A percentile compares a stretch with the other conserved stretches of the same genome.
These are phyloP conservation scores for Curvularia verruculosa DNA, from an alignment of 2,329 filamentous ascomycete genomes.

Conservation along the genomic window DNA sequence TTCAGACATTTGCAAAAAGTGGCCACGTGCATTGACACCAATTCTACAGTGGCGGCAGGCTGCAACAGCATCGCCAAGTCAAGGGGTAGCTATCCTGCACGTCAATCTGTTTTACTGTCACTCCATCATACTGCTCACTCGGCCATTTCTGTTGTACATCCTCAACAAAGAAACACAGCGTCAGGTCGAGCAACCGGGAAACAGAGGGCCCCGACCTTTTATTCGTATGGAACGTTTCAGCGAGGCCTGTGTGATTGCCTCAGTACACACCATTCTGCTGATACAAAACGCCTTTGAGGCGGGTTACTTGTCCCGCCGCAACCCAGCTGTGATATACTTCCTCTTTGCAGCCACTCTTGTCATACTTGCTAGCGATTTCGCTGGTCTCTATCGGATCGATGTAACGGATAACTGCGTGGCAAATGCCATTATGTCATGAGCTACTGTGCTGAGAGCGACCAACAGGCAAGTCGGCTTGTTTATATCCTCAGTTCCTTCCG, in stretches of 20 bases:
- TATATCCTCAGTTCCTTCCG: slow-evolving; percentile 49
- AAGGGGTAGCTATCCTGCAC: slow-evolving; percentile 66
- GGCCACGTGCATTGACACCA: slow-evolving; percentile 57
- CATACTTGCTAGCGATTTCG: slow-evolving; percentile 51
- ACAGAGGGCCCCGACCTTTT: slow-evolving; percentile 36
- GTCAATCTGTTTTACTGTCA: slow-evolving; percentile 67
- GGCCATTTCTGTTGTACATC: slow-evolving; percentile 68
- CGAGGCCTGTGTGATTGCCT: slow-evolving; percentile 52
- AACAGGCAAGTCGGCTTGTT: slow-evolving; percentile 48
- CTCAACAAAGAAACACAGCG: slow-evolving; percentile 55
- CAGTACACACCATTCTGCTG: slow-evolving; percentile 50
- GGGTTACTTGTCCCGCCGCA: slow-evolving; percentile 48
- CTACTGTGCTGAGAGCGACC: slow-evolving; percentile 50
- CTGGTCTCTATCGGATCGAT: slow-evolving; percentile 42
- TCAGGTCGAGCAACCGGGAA: slow-evolving; percentile 36
- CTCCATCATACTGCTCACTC: slow-evolving; percentile 66
- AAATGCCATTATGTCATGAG: slow-evolving; percentile 50
- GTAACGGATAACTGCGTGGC: slow-evolving; percentile 46
- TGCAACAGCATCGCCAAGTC: slow-evolving; percentile 52
- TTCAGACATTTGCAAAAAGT: slow-evolving; percentile 59
- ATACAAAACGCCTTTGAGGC: slow-evolving; percentile 51
- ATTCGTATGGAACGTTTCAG: slow-evolving; percentile 57
- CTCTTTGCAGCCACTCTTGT: slow-evolving; percentile 51
- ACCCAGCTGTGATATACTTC: slow-evolving; percentile 51
- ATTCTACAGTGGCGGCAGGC: slow-evolving; percentile 60